Base-by-base conservation (phyloP, 2,329 filamentous ascomycete genomes). In the Macrophomina tecta region DNA sequence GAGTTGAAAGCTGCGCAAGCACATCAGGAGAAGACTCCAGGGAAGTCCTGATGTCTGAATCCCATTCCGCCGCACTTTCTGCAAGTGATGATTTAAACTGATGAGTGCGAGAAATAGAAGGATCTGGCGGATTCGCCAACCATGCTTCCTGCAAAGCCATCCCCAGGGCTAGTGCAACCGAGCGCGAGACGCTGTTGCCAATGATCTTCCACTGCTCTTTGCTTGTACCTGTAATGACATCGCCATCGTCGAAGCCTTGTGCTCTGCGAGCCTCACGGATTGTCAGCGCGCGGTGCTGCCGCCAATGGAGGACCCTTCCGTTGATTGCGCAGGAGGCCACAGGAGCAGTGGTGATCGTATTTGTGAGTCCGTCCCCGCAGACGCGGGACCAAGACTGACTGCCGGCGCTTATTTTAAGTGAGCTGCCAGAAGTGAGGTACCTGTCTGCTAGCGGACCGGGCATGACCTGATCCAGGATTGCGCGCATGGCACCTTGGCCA, bases 131-230 rank as follows among this genome's bases (percentile, higher is more conserved):
- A 42, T 69, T 73, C 1, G 64, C 45, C 7, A 73, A 48, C 80
- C 80, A 88, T 0, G 89, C 89, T 68, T 89, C 84, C 7, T 89
- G 81, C 12, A 93, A 78, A 9, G 83, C 81, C 4, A 91, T 72
- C 0, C 92, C 92, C 1, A 93, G 75, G 0, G 87, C 87, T 18
- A 93, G 76, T 0, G 91, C 86, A 1, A 92, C 85, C 30, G 87
- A 85, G 8, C 91, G 81, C 2, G 91, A 87, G 0, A 96, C 92
- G 34, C 89, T 91, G 75, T 96, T 96, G 0, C 92, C 92, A 0
- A 94, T 82, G 23, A 92, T 86, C 65, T 83, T 85, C 79, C 86
- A 89, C 73, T 92, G 89, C 1, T 88, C 79, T 0, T 45, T 9
- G 0, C 83, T 75, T 0, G 64, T 72, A 0, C 91, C 91, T 0